These are phyloP conservation scores for Backusella westeae DNA, from an alignment of 192 early-diverging fungal species.

Conservation along the genomic window DNA sequence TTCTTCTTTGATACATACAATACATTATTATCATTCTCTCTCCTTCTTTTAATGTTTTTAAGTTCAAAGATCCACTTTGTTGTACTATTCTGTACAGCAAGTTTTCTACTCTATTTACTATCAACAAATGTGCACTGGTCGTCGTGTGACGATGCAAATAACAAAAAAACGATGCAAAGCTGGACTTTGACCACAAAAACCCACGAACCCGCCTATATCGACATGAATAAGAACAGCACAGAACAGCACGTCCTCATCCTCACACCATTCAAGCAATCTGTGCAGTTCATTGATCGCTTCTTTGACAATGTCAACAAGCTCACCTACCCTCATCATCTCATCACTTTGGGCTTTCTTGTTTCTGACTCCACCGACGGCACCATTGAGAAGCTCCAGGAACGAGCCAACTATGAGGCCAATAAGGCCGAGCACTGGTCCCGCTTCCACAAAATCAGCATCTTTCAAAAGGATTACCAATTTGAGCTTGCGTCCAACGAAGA, in stretches of 20 bases:
- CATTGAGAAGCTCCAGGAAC: slow-evolving; percentile 43
- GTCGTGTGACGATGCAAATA: background rate
- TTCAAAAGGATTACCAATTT: slow-evolving; percentile 56
- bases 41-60: background rate
- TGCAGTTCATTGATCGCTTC: slow-evolving; percentile 55
- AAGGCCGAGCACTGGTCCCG: slow-evolving; percentile 37
- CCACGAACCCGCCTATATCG: background rate
- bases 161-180: background rate
- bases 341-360: slow-evolving; percentile 66
- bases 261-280: slow-evolving; percentile 65
- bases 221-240: background rate
- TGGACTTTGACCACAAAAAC: background rate
- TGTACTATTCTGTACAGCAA: background rate
- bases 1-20: background rate
- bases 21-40: background rate
- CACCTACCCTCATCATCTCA: slow-evolving; percentile 57
- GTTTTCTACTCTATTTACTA: background rate
- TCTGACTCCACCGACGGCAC: slow-evolving; percentile 60
- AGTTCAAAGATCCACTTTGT: background rate
- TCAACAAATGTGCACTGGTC: background rate
- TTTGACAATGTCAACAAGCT: slow-evolving; percentile 56
- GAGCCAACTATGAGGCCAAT: slow-evolving; percentile 16
- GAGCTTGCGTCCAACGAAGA: slow-evolving; percentile 42
- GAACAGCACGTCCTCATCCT: slow-evolving; percentile 51
- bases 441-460: slow-evolving; percentile 55